Base-by-base conservation (phyloP, 495 filamentous ascomycete species). In the Umbilicaria muhlenbergii region DNA sequence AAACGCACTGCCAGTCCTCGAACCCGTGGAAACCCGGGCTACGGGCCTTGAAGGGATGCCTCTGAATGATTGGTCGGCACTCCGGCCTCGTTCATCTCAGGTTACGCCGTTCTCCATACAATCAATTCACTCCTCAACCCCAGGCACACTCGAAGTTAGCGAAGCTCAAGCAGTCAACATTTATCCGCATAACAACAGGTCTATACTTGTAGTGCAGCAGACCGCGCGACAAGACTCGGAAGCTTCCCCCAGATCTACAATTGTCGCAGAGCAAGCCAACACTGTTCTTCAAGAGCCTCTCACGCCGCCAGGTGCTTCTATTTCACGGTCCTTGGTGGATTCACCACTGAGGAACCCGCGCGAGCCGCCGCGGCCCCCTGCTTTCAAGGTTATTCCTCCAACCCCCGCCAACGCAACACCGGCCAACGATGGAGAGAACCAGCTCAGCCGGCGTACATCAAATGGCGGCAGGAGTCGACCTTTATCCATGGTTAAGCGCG, bases 181-280 rank as follows among this genome's bases (percentile, higher is more conserved):
- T 32, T 91, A 80, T 54, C 78, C 85, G 2, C 87, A 94, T 57
- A 84, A 86, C 55, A 94, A 93, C 49, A 77, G 78, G 46, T 89
- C 84, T 3, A 66, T 86, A 11, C 62, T 91, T 37, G 78, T 93
- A 34, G 74, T 92, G 34, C 81, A 86, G 50, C 74, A 69, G 59
- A 58, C 60, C 32, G 61, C 61, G 21, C 49, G 59, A 14, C 51
- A 52, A 31, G 36, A 49, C 19, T 48, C 49, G 18, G 24, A 40
- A n/a, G 43, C 40, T 16, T 17, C 36, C 28, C 46, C 47, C 14
- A 46, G 48, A 14, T 55, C 52, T n/a, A 41, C 50, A 5, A 50
- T 55, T 41, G 24, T 57, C 55, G 45, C 54, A 48, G 38, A 48
- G 43, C 17, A 57, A 51, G 35, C 49, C 1, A 53, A 36, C 36